Evolutionary conservation across 306 rosid species (phyloP), one percentile per base, ranked within the genome.

Genomic region (Lithocarpus polystachyus): DNA sequence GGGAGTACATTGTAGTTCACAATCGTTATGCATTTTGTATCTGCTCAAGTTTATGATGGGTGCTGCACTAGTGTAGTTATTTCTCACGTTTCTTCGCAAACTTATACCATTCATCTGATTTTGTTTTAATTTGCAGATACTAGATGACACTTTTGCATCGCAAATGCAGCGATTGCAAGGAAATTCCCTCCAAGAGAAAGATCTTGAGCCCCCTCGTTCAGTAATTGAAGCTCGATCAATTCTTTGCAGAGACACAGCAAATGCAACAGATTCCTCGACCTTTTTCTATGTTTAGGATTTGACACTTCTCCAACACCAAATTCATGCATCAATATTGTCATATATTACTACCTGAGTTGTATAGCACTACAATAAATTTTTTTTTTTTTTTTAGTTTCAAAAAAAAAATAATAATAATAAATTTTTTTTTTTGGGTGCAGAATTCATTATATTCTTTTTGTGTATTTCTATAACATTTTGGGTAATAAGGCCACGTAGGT

Each of bases 141-240:
- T 95, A 92, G 99, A 95, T 75, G 99, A 93, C 71, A 93, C 90
- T 0, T 92, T 95, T 83, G 99, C 99, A 79, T 95, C 99, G 11
- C 98, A 95, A 79, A 92, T 95, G 99, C 99, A 95, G 60, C 71
- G 97, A 73, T 76, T 95, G 69, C 84, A 89, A 75, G 99, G 99
- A 73, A 95, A 92, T 77, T 95, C 97, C 9, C 87, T 95, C 82
- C 94, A 91, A 75, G 98, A 91, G 51, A 95, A 91, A 84, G 99
- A 95, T 79, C 81, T 95, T 22, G 97, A 92, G 84, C 95, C 97
- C 29, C 99, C 99, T 81, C 97, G 97, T 74, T 92, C 98, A 12
- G 93, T 93, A 37, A 84, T 83, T 23, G 99, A 95, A 93, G 99
- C 99, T 13, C 78, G 98, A 23, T 92, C 99, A 61, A 95, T 95